A percentile compares a stretch with the other conserved stretches of the same genome.
These are phyloP conservation scores for Debaryomyces hansenii DNA, from an alignment of 805 yeast genomes.

Conservation along the genomic window DNA sequence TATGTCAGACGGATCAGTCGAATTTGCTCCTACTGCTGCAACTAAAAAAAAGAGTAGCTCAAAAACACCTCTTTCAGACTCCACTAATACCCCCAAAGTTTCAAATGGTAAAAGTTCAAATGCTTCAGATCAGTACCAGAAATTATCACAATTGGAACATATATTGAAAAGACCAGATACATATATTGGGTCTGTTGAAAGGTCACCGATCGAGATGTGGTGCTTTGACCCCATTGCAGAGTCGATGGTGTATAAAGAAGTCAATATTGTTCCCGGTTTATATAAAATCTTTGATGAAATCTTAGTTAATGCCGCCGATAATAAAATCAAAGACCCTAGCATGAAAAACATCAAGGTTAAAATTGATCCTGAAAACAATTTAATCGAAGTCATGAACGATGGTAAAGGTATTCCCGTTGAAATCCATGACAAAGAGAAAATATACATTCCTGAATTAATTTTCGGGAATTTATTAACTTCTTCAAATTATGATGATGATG, in stretches of 20 bases:
- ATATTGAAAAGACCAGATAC: conserved; percentile 97
- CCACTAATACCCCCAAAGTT: conserved; percentile 20
- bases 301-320: conserved; percentile 97
- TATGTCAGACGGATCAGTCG: conserved; percentile 18
- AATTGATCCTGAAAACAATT: conserved; percentile 71
- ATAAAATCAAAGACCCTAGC: conserved; percentile 88
- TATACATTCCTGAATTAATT: conserved; percentile 93
- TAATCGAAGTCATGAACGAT: conserved; percentile 82
- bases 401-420: conserved; percentile 96
- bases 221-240: conserved; percentile 56
- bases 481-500: conserved; percentile 92
- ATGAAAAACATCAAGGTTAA: conserved; percentile 87
- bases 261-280: conserved; percentile 89
- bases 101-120: conserved; percentile 14
- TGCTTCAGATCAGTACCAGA: conserved; percentile 82
- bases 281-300: conserved; percentile 97
- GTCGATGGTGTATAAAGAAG: conserved; percentile 52
- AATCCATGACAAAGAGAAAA: conserved; percentile 85
- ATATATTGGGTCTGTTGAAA: conserved; percentile 92
- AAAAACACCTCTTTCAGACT: conserved; percentile 20
- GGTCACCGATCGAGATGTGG: conserved; percentile 81
- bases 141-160: conserved; percentile 93
- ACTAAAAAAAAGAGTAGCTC: conserved; percentile 7
- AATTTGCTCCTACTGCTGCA: conserved; percentile 15
- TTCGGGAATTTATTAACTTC: conserved; percentile 95